These are phyloP conservation scores for Talaromyces stipitatus DNA, from an alignment of 495 filamentous ascomycete genomes.

Conservation along the genomic window DNA sequence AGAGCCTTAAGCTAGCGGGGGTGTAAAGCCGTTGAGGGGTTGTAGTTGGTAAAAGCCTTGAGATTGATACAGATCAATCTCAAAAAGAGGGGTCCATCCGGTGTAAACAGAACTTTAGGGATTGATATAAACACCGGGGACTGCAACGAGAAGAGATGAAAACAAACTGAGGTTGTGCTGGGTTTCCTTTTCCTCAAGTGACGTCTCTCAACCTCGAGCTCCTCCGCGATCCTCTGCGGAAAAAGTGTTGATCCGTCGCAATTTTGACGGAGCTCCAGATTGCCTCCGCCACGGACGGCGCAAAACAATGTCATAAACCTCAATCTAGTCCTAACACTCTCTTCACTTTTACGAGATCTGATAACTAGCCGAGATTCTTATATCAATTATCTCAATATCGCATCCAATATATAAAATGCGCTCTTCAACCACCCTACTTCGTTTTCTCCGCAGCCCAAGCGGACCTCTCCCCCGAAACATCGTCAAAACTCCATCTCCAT, in stretches of 20 bases:
- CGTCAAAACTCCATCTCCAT: slow-evolving; percentile 8
- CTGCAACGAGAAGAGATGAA: background rate
- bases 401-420: slow-evolving; percentile 4
- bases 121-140: background rate
- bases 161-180: background rate
- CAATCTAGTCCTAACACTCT: background rate
- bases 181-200: background rate
- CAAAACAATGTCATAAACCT: background rate
- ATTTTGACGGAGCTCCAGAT: slow-evolving; percentile 4
- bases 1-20: background rate
- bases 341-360: background rate
- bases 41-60: background rate
- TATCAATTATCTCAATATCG: background rate
- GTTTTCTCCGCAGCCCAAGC: slow-evolving; percentile 11
- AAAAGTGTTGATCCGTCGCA: slow-evolving; percentile 21
- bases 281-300: background rate
- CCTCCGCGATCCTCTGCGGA: slow-evolving; percentile 12
- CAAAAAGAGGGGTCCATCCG: background rate
- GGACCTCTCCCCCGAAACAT: slow-evolving; percentile 5
- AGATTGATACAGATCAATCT: background rate
- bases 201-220: background rate
- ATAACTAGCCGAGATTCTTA: no score
- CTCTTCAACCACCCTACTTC: slow-evolving; percentile 6
- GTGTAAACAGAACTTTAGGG: background rate
- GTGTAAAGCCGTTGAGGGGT: background rate